These are phyloP conservation scores for Filosporella fistucella DNA, from an alignment of 495 filamentous ascomycete genomes.

Conservation along the genomic window DNA sequence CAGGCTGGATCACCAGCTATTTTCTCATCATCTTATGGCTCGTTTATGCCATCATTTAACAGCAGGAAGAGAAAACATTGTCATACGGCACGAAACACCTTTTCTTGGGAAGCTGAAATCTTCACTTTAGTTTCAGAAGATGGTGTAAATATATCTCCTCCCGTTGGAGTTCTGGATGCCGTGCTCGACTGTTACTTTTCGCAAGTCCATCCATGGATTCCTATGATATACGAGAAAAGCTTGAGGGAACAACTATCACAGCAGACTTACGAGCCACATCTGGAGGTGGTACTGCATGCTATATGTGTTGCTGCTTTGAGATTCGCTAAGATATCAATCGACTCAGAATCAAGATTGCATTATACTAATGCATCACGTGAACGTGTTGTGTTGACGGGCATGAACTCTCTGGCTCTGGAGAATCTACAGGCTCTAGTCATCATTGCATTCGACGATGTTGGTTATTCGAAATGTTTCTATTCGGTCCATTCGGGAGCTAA, in stretches of 20 bases:
- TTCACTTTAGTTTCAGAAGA: neutral
- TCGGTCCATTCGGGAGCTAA: too few species aligned
- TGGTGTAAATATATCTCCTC: neutral
- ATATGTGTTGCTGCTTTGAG: too few species aligned
- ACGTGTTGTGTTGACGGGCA: conserved; percentile 25
- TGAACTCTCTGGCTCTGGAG: conserved; percentile 30
- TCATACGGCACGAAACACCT: neutral
- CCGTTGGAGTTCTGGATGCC: conserved; percentile 18
- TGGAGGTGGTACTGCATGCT: conserved; percentile 28
- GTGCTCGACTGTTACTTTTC: conserved; percentile 28
- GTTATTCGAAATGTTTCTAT: too few species aligned
- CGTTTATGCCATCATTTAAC: neutral
- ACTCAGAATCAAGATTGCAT: neutral
- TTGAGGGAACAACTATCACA: conserved; percentile 23
- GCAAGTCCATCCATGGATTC: conserved; percentile 33
- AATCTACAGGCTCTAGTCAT: conserved; percentile 33
- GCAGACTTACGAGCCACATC: conserved; percentile 8
- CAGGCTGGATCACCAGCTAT: neutral
- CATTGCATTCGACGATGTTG: conserved; percentile 26
- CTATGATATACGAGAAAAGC: conserved; percentile 29
- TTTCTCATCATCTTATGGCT: neutral
- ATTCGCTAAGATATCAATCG: too few species aligned
- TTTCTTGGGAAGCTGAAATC: neutral
- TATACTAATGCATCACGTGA: conserved; percentile 21
- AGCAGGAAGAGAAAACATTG: neutral